Conservation (phyloP, 2,329 filamentous ascomycete genomes). For the Incumbomyces delicatus region DNA sequence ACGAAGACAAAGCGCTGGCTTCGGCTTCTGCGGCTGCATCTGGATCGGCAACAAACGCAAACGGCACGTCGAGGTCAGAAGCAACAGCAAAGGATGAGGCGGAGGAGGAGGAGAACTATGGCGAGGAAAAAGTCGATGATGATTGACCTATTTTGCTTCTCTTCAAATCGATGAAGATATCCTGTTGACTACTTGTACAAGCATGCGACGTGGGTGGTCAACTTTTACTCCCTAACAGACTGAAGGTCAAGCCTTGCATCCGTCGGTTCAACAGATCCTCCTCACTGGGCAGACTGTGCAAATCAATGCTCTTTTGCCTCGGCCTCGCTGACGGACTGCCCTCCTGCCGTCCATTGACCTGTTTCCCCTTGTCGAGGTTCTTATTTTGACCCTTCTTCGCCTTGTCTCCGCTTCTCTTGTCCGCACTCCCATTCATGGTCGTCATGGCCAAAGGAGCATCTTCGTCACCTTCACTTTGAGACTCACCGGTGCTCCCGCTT, state of each 20-base stretch:
- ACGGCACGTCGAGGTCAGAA: not conserved
- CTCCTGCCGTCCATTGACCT: constrained; percentile 13
- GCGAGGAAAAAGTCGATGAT: constrained; percentile 66
- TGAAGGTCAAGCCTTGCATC: constrained; percentile 46
- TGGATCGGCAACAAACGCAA: constrained; percentile 30
- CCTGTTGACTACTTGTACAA: too few relatives aligned
- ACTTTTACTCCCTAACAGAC: constrained; percentile 37
- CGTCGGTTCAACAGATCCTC: constrained; percentile 47
- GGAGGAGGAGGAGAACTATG: constrained; percentile 56
- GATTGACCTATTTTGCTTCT: constrained; percentile 31
- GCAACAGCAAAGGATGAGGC: constrained; percentile 18
- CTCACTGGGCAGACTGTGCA: constrained; percentile 45
- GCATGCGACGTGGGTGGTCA: too few relatives aligned
- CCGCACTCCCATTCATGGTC: constrained; percentile 9
- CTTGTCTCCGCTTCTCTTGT: constrained; percentile 10
- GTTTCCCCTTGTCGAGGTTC: too few relatives aligned
- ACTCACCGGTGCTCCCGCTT: constrained; percentile 53
- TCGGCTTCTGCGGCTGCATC: constrained; percentile 7
- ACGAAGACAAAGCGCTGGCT: constrained; percentile 44
- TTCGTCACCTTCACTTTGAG: constrained; percentile 16
- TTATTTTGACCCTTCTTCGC: not conserved
- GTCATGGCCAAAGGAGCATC: constrained; percentile 22
- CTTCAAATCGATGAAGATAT: not conserved
- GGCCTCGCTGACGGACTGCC: constrained; percentile 12
- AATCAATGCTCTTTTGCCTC: constrained; percentile 27